Evolutionary conservation across 1,284 basidiomycete genomes (phyloP).

Genomic region (Moniliophthora roreri): DNA sequence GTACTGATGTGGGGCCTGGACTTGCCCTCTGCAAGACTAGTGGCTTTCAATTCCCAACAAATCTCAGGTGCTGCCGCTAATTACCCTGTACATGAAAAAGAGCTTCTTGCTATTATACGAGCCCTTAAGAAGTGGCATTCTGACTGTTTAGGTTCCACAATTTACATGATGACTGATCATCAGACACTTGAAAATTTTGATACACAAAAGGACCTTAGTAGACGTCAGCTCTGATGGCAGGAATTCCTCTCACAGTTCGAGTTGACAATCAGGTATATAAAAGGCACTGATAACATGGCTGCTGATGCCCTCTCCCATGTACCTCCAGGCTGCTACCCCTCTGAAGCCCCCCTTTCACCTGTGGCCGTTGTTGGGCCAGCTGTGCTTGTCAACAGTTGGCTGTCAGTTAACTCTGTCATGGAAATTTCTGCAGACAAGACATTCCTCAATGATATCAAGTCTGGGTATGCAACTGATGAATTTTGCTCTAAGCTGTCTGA

Average conservation of each 20-base stretch:
- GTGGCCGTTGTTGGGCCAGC: no score
- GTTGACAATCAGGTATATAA: conserved; percentile 32
- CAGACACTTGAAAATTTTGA: conserved; percentile 34
- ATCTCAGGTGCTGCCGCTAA: conserved; percentile 31
- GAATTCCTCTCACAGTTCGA: conserved; percentile 36
- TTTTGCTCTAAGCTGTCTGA: neutral
- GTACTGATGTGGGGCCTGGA: conserved; percentile 30
- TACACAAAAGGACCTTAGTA: conserved; percentile 32
- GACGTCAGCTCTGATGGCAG: conserved; percentile 33
- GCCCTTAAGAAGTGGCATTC: conserved; percentile 33
- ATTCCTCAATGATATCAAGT: conserved; percentile 21
- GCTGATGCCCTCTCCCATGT: conserved; percentile 6
- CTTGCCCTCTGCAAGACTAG: conserved; percentile 29
- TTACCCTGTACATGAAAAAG: conserved; percentile 37
- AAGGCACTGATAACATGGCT: conserved; percentile 2
- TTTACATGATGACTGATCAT: conserved; percentile 39
- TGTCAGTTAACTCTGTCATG: neutral
- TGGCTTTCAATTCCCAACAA: conserved; percentile 31
- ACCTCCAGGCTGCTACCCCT: neutral
- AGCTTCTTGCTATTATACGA: conserved; percentile 32
- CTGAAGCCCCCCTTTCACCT: neutral
- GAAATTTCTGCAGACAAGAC: no score
- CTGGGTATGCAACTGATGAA: neutral
- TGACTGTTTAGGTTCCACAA: conserved; percentile 30
- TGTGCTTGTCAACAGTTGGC: no score